Evolutionary conservation across 2,329 filamentous ascomycete genomes (phyloP).

Genomic region (Eurotiales sp.): DNA sequence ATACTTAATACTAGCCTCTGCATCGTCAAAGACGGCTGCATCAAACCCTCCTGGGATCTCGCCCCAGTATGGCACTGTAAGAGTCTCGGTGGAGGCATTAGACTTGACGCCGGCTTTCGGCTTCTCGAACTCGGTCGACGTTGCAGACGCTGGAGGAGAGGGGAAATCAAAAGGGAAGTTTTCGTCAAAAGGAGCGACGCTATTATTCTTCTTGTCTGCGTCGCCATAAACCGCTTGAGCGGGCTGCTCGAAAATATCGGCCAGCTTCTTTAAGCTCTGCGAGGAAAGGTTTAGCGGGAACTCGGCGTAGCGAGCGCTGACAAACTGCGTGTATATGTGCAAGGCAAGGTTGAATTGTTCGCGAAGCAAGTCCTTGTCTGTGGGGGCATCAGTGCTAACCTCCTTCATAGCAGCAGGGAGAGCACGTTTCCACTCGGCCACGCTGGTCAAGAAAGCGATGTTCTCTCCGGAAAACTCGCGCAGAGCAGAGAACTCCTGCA

Average conservation of each 20-base stretch:
- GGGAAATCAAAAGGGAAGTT: background rate
- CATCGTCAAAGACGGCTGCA: background rate
- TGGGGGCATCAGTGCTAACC: background rate
- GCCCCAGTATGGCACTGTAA: background rate
- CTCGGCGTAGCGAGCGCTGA: background rate
- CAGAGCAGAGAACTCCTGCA: background rate
- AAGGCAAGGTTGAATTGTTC: background rate
- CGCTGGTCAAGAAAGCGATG: background rate
- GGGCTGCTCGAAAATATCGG: background rate
- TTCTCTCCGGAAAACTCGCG: background rate
- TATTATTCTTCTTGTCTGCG: background rate
- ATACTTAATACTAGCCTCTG: background rate
- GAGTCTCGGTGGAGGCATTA: background rate
- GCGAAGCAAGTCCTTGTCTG: background rate
- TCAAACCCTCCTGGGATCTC: background rate
- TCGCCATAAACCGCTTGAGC: background rate
- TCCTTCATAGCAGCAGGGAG: background rate
- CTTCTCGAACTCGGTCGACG: background rate
- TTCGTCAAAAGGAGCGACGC: background rate
- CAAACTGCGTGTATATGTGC: background rate
- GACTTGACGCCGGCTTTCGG: background rate
- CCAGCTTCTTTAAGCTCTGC: background rate
- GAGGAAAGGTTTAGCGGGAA: background rate
- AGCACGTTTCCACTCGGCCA: background rate
- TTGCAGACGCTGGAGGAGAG: background rate